These are phyloP conservation scores for Apiospora pterosperma DNA, from an alignment of 2,329 filamentous ascomycete species.

Conservation along the genomic window DNA sequence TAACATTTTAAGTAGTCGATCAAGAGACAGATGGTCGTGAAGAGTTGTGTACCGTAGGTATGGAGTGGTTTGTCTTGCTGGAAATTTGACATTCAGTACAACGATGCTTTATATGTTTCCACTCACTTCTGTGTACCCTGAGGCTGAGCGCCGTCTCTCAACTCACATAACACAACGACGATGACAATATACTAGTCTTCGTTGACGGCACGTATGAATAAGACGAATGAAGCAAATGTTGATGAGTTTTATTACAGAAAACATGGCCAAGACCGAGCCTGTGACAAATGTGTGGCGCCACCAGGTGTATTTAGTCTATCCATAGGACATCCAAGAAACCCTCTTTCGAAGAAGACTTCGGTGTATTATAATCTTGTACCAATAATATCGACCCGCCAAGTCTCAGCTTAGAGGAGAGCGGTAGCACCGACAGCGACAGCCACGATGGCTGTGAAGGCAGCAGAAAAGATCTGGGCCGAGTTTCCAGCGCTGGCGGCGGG, in stretches of 20 bases:
- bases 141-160: background rate
- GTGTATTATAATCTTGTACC: background rate
- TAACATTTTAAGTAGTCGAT: background rate
- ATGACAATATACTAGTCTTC: background rate
- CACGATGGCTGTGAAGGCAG: conserved; percentile 11
- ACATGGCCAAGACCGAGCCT: background rate
- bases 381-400: background rate
- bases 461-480: conserved; percentile 10
- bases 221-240: background rate
- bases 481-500: conserved; percentile 7
- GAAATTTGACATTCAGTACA: background rate
- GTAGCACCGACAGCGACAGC: conserved; percentile 14
- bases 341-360: background rate
- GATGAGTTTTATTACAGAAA: background rate
- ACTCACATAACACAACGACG: background rate
- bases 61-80: background rate
- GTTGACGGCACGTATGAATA: background rate
- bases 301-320: background rate
- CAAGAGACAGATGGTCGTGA: background rate
- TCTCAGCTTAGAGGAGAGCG: conserved; percentile 13
- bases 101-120: background rate
- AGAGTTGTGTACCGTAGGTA: background rate
- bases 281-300: background rate
- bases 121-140: no score
- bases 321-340: background rate